Evolutionary conservation across 2,329 filamentous ascomycete species (phyloP), one percentile per base, ranked within the genome.

Genomic region (Xylaria sp.): DNA sequence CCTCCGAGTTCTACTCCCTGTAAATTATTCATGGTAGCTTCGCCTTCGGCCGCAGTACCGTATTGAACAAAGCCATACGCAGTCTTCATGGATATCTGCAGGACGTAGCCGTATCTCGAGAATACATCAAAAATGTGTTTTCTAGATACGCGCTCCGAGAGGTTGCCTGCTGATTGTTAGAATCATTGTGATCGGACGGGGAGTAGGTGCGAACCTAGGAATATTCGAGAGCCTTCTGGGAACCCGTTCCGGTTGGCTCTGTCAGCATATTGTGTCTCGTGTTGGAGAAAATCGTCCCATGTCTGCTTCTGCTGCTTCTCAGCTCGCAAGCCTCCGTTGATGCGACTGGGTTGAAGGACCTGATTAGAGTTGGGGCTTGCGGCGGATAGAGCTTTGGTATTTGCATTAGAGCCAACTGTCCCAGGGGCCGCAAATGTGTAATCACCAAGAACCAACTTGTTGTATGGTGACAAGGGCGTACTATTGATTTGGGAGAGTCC

Each of bases 61-160:
- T 97, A 99, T 79, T 98, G 96, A 44, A 98, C 94, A 78, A 98
- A 99, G 1, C 96, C 96, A 81, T 97, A 98, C 1, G 94, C 94
- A 73, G 96, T 94, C 81, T 98, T 98, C 75, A 98, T 93, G 0
- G 94, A 97, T 69, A 98, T 96, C 79, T 99, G 96, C 1, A 94
- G 95, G 56, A 99, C 85, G 70, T 91, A 91, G 63, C 96, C 96
- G 78, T 94, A 94, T 66, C 87, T 88, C 77, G 94, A 90, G 78
- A 99, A 98, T 20, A 95, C 87, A 78, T 97, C 92, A 81, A 97
- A 98, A 9, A 98, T 90, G 80, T 98, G 94, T 73, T 92, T 89
- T 81, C 98, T 98, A 7, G 93, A 96, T 15, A 97, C 94, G 78
- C 94, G 91, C 79, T 98, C 95, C 63, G 92, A 95, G 1, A 99